Conservation (phyloP, 805 yeast genomes). For the Maudiozyma turicensis region DNA sequence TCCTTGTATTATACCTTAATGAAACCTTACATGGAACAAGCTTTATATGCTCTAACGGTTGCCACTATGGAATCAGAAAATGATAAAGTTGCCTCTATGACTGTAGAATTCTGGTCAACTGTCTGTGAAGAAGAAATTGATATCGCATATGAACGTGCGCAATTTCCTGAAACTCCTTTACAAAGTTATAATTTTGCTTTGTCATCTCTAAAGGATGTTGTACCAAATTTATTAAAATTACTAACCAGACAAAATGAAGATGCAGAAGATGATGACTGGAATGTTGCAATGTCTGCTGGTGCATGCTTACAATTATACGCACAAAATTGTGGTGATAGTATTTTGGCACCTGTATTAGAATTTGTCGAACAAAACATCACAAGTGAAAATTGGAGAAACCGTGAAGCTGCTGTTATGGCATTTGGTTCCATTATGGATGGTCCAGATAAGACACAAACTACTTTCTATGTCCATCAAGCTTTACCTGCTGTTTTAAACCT, state of each 20-base stretch:
- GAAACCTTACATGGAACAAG: constrained; percentile 96
- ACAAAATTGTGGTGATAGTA: constrained; percentile 75
- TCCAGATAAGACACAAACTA: constrained; percentile 66
- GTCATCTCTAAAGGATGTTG: constrained; percentile 72
- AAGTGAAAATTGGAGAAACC: constrained; percentile 62
- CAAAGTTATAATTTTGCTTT: constrained; percentile 72
- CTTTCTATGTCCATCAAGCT: constrained; percentile 67
- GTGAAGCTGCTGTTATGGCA: constrained; percentile 99
- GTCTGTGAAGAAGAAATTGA: constrained; percentile 97
- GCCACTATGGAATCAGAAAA: constrained; percentile 72
- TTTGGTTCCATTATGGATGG: constrained; percentile 96
- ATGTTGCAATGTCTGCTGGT: constrained; percentile 97
- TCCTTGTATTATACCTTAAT: constrained; percentile 77
- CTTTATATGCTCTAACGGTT: constrained; percentile 81
- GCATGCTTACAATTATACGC: constrained; percentile 93
- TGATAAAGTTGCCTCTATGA: constrained; percentile 90
- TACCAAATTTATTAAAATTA: constrained; percentile 74
- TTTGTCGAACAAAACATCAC: constrained; percentile 72
- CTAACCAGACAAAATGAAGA: constrained; percentile 87
- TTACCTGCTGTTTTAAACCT: constrained; percentile 65
- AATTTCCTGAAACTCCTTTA: constrained; percentile 42
- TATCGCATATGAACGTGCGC: constrained; percentile 57
- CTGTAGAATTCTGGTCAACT: constrained; percentile 98
- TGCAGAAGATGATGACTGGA: constrained; percentile 94
- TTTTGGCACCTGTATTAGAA: constrained; percentile 72